Evolutionary conservation across 1,139 yeast species (phyloP).

Genomic region (Blastobotrys malaysiensis): DNA sequence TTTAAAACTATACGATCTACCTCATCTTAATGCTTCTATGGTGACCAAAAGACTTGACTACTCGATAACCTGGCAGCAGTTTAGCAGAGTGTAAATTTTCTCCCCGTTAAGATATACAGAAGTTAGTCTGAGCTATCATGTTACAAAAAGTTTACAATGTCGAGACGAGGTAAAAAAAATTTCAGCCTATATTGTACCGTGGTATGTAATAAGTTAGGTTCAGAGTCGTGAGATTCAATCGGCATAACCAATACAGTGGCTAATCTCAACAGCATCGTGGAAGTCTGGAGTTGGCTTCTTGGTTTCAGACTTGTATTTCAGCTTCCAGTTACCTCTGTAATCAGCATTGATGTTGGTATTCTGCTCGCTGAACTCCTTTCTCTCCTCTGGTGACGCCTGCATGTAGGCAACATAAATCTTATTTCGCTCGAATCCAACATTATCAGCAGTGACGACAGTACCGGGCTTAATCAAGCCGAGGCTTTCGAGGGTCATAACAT

Average conservation of each 20-base stretch:
- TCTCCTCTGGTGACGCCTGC: slow-evolving; percentile 1
- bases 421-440: slow-evolving; percentile 14
- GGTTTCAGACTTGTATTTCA: neutral
- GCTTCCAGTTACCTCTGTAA: slow-evolving; percentile 2
- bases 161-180: too few species aligned
- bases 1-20: too few species aligned
- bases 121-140: too few species aligned
- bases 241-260: neutral
- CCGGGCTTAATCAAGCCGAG: slow-evolving; percentile 16
- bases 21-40: too few species aligned
- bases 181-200: too few species aligned
- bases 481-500: slow-evolving; percentile 9
- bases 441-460: slow-evolving; percentile 18
- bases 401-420: slow-evolving; percentile 6
- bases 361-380: slow-evolving; percentile 3
- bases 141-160: too few species aligned
- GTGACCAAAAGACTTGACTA: too few species aligned
- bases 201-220: neutral
- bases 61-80: too few species aligned
- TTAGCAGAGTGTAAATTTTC: too few species aligned
- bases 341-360: neutral
- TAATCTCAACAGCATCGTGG: slow-evolving; percentile 3
- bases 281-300: neutral
- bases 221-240: neutral
- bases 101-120: too few species aligned